phyloP scores from a whole-genome alignment of 2,329 filamentous ascomycete species.

The Tolypocladium tropicale region DNA sequence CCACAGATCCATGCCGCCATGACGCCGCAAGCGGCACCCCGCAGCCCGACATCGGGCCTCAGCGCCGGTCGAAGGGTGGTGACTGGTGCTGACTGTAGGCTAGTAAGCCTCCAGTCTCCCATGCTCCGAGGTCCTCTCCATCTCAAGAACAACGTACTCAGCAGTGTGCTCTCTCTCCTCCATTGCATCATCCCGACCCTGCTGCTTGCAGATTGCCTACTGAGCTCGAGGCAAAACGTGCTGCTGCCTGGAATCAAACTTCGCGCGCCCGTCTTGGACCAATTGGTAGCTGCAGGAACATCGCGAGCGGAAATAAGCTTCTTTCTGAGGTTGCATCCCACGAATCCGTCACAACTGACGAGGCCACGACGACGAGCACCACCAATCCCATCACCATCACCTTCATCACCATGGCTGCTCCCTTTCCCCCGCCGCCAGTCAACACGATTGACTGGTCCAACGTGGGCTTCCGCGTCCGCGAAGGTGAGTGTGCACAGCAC shows the following conservation, averaged over 20 bases:
- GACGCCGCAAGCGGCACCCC: neutral
- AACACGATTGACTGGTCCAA: slow-evolving; percentile 88
- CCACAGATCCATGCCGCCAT: no score
- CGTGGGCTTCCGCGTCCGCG: slow-evolving; percentile 84
- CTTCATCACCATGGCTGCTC: slow-evolving; percentile 31
- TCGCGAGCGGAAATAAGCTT: neutral
- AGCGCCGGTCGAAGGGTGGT: neutral
- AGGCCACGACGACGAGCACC: neutral
- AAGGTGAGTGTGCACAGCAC: slow-evolving; percentile 49
- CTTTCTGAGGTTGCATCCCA: neutral
- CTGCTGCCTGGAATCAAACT: neutral
- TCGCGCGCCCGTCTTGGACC: neutral
- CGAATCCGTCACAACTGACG: neutral
- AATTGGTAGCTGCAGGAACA: neutral
- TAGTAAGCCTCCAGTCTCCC: no score
- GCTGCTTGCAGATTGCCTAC: neutral
- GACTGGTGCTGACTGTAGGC: neutral
- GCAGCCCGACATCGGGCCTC: slow-evolving; percentile 4
- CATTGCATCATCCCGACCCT: neutral
- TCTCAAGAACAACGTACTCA: neutral
- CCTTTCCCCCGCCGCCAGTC: slow-evolving; percentile 67
- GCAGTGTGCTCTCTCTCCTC: neutral
- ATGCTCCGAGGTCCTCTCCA: neutral
- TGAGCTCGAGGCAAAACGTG: neutral
- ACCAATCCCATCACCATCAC: neutral